Percentiles rank a stretch among this genome's conserved stretches.
Evolutionary conservation across 2,329 filamentous ascomycete species (phyloP).

Genomic region (Hymenoscyphus scutula): DNA sequence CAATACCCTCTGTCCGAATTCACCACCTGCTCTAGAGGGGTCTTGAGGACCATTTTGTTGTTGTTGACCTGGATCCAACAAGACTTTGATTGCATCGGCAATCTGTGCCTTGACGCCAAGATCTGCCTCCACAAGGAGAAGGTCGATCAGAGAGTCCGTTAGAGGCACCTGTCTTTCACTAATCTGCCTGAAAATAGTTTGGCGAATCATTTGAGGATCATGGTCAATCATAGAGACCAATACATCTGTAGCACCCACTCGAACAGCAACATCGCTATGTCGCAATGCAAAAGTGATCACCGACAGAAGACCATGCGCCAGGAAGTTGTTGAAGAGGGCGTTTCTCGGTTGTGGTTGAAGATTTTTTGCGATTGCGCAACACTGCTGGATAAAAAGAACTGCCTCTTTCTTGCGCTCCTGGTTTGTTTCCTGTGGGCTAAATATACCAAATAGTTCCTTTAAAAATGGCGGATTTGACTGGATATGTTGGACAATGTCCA

Average conservation of each 20-base stretch:
- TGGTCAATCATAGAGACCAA: slow-evolving; percentile 93
- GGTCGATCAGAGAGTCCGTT: slow-evolving; percentile 88
- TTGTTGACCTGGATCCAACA: slow-evolving; percentile 72
- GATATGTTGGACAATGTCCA: slow-evolving; percentile 95
- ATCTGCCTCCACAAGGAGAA: slow-evolving; percentile 87
- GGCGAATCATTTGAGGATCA: slow-evolving; percentile 89
- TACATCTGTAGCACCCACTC: slow-evolving; percentile 91
- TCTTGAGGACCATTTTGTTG: slow-evolving; percentile 59
- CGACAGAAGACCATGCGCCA: slow-evolving; percentile 78
- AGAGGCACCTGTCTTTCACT: slow-evolving; percentile 81
- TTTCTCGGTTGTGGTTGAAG: slow-evolving; percentile 80
- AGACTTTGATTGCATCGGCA: slow-evolving; percentile 89
- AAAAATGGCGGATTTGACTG: slow-evolving; percentile 77
- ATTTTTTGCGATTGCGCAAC: slow-evolving; percentile 90
- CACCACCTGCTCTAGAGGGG: slow-evolving; percentile 61
- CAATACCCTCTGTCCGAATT: slow-evolving; percentile 60
- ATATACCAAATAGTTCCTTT: slow-evolving; percentile 83
- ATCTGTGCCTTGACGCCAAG: slow-evolving; percentile 94
- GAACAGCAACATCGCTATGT: slow-evolving; percentile 77
- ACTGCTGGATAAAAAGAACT: slow-evolving; percentile 95
- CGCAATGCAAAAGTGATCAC: slow-evolving; percentile 91
- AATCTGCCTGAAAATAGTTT: slow-evolving; percentile 88
- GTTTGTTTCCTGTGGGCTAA: slow-evolving; percentile 62
- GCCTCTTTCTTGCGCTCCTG: slow-evolving; percentile 83
- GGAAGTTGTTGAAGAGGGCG: slow-evolving; percentile 84